Evolutionary conservation across 371 early-diverging fungal species (phyloP), one percentile per base, ranked within the genome.

Genomic region (Lichtheimia hyalospora): DNA sequence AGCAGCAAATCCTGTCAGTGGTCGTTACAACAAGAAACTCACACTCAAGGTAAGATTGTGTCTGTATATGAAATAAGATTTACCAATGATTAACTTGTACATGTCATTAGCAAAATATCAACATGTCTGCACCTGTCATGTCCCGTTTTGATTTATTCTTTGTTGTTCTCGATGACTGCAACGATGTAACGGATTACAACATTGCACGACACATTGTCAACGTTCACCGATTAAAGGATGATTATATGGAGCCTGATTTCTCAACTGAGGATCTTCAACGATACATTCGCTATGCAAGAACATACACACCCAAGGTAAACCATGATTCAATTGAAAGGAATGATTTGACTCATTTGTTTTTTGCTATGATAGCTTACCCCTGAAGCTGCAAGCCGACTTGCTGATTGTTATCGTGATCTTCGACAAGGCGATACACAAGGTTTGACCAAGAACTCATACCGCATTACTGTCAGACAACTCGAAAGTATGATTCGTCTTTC

Each of bases 121-220:
- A 91, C 59, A 92, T 99, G 92, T 93, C 94, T 3, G 92, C 96
- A 12, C 97, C 99, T 25, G 97, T 99, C 75, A 98, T 99, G 99
- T 98, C 98, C 24, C 92, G 99, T 73, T 99, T 99, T 75, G 99
- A 99, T 84, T 69, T 99, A 66, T 99, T 98, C 81, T 99, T 99
- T 80, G 96, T 99, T 16, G 89, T 99, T 27, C 79, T 99, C 63
- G 99, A 99, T 79, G 96, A 96, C 34, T 90, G 95, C 66, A 93
- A 97, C 74, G 89, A 90, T 52, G 81, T 87, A 3, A 88, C 92
- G n/a, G 99, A 99, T 74, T 86, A 82, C 67, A 88, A 92, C 64
- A 92, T 99, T 57, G 96, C 99, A 21, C 87, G 89, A 21, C 96
- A 99, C 67, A 97, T 99, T 66, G 87, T 99, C 57, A 88, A 89